Base-by-base conservation (phyloP, 495 filamentous ascomycete species). In the Parachaetomium inaequale region DNA sequence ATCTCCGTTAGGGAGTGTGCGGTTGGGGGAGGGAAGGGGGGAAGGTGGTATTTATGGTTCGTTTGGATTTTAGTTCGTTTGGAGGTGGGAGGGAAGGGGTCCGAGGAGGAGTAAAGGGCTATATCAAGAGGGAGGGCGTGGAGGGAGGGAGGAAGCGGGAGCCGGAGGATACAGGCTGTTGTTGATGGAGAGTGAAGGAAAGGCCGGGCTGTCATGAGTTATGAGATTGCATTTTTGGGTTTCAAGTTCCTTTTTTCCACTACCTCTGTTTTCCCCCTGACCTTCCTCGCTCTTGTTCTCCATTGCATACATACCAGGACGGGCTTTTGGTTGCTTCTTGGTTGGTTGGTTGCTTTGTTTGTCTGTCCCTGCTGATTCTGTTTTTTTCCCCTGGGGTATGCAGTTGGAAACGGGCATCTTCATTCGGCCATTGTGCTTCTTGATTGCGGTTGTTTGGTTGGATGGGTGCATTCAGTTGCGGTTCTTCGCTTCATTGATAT, bases 141-240 rank as follows among this genome's bases (percentile, higher is more conserved):
- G 36, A 32, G 31, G 31, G 31, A 4, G 8, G 4, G 31, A 32
- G 31, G 31, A 8, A 8, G 31, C 4, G 31, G 8, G 31, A 32
- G 31, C 31, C 31, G 4, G 4, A 8, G 31, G 31, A 32, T 4
- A 32, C 4, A 8, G 31, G 31, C 31, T 32, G 31, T 32, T 32
- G 31, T 32, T 36, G 34, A 36, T 11, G 34, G 34, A 12, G 34
- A 21, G 15, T 21, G 40, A 43, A 10, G 19, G 11, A 6, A 55
- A 26, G 55, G 12, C 4, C 28, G 29, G 38, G 34, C 15, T 49
- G 15, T 59, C 45, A 59, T 59, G 57, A 59, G 19, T 59, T 17
- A 59, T 25, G 45, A 59, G 19, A n/a, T 49, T 49, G 57, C 57
- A 59, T 52, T 60, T 50, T 46, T 23, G 42, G 42, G 42, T 23